phyloP scores from a whole-genome alignment of 2,329 filamentous ascomycete genomes.

The Pseudocercospora fijiensis region DNA sequence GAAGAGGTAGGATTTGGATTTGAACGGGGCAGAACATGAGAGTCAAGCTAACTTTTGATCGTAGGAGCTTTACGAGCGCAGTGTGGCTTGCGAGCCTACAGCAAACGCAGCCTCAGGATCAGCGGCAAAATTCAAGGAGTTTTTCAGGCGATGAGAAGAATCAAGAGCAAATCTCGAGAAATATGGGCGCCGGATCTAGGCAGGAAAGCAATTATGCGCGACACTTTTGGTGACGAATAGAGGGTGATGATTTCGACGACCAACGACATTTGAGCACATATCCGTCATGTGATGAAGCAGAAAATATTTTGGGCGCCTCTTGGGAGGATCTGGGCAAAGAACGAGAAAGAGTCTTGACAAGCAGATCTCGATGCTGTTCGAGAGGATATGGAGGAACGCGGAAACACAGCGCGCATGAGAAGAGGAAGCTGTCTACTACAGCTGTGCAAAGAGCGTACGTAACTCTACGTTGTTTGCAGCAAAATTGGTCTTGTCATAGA shows the following conservation, averaged over 20 bases:
- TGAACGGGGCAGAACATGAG: neutral
- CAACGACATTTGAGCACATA: constrained; percentile 3
- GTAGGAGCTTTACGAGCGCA: constrained; percentile 61
- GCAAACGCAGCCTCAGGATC: constrained; percentile 36
- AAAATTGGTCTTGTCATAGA: neutral
- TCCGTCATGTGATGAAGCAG: neutral
- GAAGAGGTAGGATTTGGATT: constrained; percentile 68
- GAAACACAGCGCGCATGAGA: neutral
- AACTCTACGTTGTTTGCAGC: neutral
- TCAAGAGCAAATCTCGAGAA: neutral
- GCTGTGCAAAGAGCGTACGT: constrained; percentile 1
- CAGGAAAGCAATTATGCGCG: neutral
- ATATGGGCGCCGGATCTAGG: neutral
- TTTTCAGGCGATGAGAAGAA: constrained; percentile 47
- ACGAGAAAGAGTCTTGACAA: neutral
- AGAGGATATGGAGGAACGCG: neutral
- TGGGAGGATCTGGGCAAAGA: neutral
- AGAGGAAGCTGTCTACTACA: neutral
- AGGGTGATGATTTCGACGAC: constrained; percentile 1
- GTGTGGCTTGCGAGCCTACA: constrained; percentile 52
- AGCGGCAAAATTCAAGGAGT: constrained; percentile 44
- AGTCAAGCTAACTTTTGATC: constrained; percentile 18
- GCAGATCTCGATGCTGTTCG: neutral
- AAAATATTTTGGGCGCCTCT: neutral
- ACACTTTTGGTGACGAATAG: neutral